Base-by-base conservation (phyloP, 2,329 filamentous ascomycete species). In the Aureobasidium sp. region DNA sequence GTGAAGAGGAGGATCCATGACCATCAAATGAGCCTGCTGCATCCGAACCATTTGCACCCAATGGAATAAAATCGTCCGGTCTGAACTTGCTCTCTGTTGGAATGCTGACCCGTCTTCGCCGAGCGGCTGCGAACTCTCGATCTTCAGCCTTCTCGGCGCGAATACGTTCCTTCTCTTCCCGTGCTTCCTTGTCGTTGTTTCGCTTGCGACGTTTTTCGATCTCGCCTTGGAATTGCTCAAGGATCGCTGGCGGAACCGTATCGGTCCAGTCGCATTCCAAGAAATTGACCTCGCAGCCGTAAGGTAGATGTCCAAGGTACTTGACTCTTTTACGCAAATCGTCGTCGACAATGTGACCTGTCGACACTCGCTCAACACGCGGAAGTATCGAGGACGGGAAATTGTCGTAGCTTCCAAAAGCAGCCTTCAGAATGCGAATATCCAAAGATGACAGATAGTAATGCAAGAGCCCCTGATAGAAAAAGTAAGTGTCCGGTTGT, bases 221-320 rank as follows among this genome's bases (percentile, higher is more conserved):
- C 63, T 96, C 91, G 0, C 79, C 76, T n/a, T 81, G 79, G 74
- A 96, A 97, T 1, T 82, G 81, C 42, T 85, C 85, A n/a, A 97
- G 78, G 3, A 90, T 82, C 55, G 90, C 87, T 0, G 86, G 80
- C 3, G 86, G 82, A 5, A 97, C 89, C 41, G 94, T 89, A 66
- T 96, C 91, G 3, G 90, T 91, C 92, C 92, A 97, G 72, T 97
- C 91, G 70, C 92, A 97, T 75, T 97, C 92, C 1, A 97, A 75
- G 69, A 96, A 96, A 66, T 83, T 91, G 45, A 97, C 89, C 66
- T 96, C 88, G 72, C 91, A 96, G n/a, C 92, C 92, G 55, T 89
- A 86, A 0, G 92, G 92, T 6, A 97, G 80, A 73, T 97, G 92
- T 0, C 85, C 85, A 3, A 97, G 81, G 66, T 96, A 97, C 72